Evolutionary conservation across 2,329 filamentous ascomycete genomes (phyloP).

Genomic region (Taxawa tesnikishii): DNA sequence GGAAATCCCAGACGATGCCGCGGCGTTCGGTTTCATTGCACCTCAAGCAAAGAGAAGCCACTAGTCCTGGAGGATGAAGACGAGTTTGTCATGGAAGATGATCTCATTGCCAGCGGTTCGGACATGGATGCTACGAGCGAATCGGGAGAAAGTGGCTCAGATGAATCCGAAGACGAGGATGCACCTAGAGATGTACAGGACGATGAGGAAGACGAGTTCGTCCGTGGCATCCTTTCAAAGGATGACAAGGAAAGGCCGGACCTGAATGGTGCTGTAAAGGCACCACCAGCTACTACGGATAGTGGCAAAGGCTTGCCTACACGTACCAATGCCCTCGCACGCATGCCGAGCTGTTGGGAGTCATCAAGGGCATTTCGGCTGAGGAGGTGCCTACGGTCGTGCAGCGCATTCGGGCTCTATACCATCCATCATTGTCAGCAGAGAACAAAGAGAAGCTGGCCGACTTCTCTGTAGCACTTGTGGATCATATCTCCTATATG

Average conservation of each 20-base stretch:
- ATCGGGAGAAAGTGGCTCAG: conserved; percentile 16
- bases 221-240: conserved; percentile 27
- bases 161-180: conserved; percentile 17
- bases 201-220: conserved; percentile 35
- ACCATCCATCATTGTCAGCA: conserved; percentile 75
- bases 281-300: conserved; percentile 13
- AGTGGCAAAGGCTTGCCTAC: conserved; percentile 49
- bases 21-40: conserved; percentile 50
- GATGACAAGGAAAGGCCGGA: conserved; percentile 10
- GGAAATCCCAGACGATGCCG: conserved; percentile 42
- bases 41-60: conserved; percentile 32
- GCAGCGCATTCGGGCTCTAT: conserved; percentile 80
- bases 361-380: conserved; percentile 48
- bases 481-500: conserved; percentile 53
- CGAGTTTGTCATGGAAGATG: conserved; percentile 82
- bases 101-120: conserved; percentile 73
- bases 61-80: conserved; percentile 84
- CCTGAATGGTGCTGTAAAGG: no score
- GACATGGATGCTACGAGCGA: conserved; percentile 23
- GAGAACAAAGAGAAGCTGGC: conserved; percentile 76
- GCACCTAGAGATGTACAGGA: conserved; percentile 26
- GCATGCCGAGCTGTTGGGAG: conserved; percentile 58
- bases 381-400: conserved; percentile 63
- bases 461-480: conserved; percentile 53
- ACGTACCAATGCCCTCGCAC: conserved; percentile 77